phyloP scores from a whole-genome alignment of 2,329 filamentous ascomycete genomes.

The Aspergillus costaricaensis region DNA sequence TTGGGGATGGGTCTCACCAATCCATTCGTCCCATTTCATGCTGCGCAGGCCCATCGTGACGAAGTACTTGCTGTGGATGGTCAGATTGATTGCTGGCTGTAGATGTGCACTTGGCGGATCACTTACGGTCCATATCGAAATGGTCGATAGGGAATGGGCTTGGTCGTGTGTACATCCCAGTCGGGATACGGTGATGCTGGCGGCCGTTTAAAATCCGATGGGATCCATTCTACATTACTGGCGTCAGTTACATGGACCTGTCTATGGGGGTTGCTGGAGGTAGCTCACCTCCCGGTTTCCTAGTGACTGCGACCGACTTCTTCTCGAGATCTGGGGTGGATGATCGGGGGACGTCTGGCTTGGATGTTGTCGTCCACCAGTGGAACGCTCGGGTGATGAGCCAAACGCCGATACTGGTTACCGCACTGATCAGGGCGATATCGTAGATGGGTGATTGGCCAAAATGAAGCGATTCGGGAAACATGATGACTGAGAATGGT shows the following conservation, averaged over 20 bases:
- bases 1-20: constrained; percentile 43
- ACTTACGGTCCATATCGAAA: constrained; percentile 71
- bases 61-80: constrained; percentile 59
- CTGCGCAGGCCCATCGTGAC: constrained; percentile 76
- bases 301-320: constrained; percentile 27
- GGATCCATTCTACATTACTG: constrained; percentile 53
- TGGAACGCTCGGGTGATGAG: constrained; percentile 23
- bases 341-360: constrained; percentile 15
- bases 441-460: constrained; percentile 24
- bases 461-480: constrained; percentile 4
- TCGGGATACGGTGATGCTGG: constrained; percentile 62
- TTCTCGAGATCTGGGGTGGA: constrained; percentile 48
- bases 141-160: constrained; percentile 74
- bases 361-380: constrained; percentile 27
- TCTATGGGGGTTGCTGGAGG: neutral
- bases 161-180: constrained; percentile 69
- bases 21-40: constrained; percentile 73
- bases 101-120: neutral
- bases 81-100: neutral
- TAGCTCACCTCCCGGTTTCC: constrained; percentile 51
- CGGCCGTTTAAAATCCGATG: constrained; percentile 62
- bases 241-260: neutral
- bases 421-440: constrained; percentile 33
- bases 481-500: constrained; percentile 7
- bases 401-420: constrained; percentile 36